Evolutionary conservation across 805 yeast genomes (phyloP), one percentile per base, ranked within the genome.

Genomic region (Candida sphagnicola): DNA sequence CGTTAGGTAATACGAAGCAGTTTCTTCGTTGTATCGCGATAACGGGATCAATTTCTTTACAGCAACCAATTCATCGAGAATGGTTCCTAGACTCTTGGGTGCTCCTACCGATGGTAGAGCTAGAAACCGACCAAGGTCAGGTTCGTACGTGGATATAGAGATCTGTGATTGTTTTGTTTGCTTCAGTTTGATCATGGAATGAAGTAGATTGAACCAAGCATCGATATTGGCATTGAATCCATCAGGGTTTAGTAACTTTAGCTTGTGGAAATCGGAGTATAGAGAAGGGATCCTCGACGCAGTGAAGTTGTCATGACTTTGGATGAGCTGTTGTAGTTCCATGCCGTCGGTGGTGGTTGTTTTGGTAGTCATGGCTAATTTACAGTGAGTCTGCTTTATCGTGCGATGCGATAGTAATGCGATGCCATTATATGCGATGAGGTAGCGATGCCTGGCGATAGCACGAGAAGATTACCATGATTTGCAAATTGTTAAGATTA

Each of bases 211-310:
- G 12, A 39, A 28, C 74, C 74, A 68, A 2, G 74, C 71, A 2
- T 48, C 46, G n/a, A 67, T 43, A 38, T 68, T 68, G 18, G 74
- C 74, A 8, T 64, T 65, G 39, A 46, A 68, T 2, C 74, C 74
- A 37, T 67, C 73, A 0, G 67, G 66, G 47, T 68, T 68, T 38
- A 64, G 43, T 5, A 53, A 53, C 35, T 55, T 53, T 10, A 54
- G 53, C 5, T 47, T 48, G 2, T 44, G 44, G 42, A 66, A 68
- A 45, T 68, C 56, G 8, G 66, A 58, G 42, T 66, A 68, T 5
- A 68, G 48, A 3, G 71, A 65, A 12, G 47, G 48, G n/a, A 62
- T 46, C 29, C 71, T 47, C 1, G 66, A 47, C 19, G 46, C 40
- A 17, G 49, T 56, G 49, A 65, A 65, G 25, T 42, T 45, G 3